Base-by-base conservation (phyloP, 2,329 filamentous ascomycete genomes). In the Penicillium italicum region DNA sequence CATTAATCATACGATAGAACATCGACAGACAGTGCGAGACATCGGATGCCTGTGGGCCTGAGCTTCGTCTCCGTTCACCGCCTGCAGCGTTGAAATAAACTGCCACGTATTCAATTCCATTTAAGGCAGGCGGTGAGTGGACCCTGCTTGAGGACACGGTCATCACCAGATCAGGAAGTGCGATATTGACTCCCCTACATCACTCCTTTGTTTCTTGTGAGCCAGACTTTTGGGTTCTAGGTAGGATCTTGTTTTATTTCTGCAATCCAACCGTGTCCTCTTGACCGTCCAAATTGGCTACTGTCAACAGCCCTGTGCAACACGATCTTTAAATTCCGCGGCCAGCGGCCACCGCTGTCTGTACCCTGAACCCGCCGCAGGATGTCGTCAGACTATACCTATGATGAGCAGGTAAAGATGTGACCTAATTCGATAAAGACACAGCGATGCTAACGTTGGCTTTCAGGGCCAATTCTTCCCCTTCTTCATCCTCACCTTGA, bases 401-500 rank as follows among this genome's bases (percentile, higher is more conserved):
- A 99, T 80, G 94, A 99, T 83, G 90, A 96, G 73, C 86, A 94
- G 85, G 88, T 88, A 72, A 62, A 75, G 26, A 42, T 14, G 16
- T 3, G 26, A 37, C 20, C 31, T 10, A 8, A 33, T 16, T 18
- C 24, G 8, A 26, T 34, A 16, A 46, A 43, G 8, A 37, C n/a
- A 42, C 28, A 22, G 18, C 5, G 12, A 4, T 8, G 11, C 22
- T 50, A 38, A 47, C 16, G 34, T 26, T n/a, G 30, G 14, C 30
- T 52, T 46, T 22, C 14, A 94, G 85, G 92, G 91, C 68, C 90
- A 97, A 84, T 97, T 97, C 81, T 99, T 97, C 82, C 94, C 95
- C 65, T 96, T 96, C 84, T 99, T 99, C 81, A 88, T 97, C 77
- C 86, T 97, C 72, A 97, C 92, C 41, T 82, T 97, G 69, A 86